Percentiles rank a stretch among this genome's conserved stretches.
Evolutionary conservation across 2,329 filamentous ascomycete genomes (phyloP).

Genomic region (Nemania diffusa): DNA sequence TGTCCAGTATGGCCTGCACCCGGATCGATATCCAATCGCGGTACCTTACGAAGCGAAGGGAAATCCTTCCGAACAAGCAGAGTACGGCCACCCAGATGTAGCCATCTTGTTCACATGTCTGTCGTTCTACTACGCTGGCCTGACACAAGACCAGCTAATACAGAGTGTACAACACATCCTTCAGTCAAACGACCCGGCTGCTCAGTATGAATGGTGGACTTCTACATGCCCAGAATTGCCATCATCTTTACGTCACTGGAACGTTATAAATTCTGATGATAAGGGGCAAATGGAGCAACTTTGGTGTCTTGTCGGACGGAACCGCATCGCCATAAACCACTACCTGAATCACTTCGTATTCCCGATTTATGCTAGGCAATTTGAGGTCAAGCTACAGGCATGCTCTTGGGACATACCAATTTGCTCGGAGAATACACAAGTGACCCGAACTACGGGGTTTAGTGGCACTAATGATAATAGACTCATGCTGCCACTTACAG

Average conservation of each 20-base stretch:
- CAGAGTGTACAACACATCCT: conserved; percentile 61
- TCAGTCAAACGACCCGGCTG: conserved; percentile 64
- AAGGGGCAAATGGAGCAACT: conserved; percentile 59
- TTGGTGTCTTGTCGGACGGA: conserved; percentile 60
- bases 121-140: conserved; percentile 72
- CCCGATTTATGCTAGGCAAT: conserved; percentile 71
- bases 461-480: conserved; percentile 76
- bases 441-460: conserved; percentile 62
- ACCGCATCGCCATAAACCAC: conserved; percentile 64
- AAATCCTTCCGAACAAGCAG: conserved; percentile 67
- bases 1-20: conserved; percentile 71
- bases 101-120: conserved; percentile 73
- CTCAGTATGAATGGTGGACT: conserved; percentile 64
- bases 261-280: conserved; percentile 68
- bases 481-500: conserved; percentile 66
- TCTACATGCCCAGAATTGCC: conserved; percentile 54
- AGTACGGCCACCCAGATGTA: conserved; percentile 76
- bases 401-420: conserved; percentile 75
- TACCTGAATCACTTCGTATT: conserved; percentile 73
- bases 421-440: conserved; percentile 35
- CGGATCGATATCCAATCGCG: conserved; percentile 66
- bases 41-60: conserved; percentile 76
- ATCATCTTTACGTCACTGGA: conserved; percentile 60
- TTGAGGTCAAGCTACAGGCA: conserved; percentile 69
- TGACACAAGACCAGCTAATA: conserved; percentile 60